Base-by-base conservation (phyloP, 768 basidiomycete species). In the Boletus sp. region DNA sequence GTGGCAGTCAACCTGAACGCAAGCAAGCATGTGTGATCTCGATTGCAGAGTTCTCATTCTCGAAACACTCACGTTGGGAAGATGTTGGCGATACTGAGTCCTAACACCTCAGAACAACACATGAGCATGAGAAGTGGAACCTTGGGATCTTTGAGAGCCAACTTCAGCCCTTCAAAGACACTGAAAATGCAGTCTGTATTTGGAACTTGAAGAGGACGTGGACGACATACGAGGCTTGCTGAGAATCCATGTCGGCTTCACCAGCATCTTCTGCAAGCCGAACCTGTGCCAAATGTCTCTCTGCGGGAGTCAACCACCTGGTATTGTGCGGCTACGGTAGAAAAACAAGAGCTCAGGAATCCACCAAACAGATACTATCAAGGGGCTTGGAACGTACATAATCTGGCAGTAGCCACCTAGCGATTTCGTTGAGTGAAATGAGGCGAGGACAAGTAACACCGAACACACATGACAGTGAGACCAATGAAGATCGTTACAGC, bases 71-170 rank as follows among this genome's bases (percentile, higher is more conserved):
- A 78, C 77, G 79, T 77, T 17, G 78, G 78, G 69, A 80, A 87
- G 72, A 86, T 86, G 60, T 83, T 80, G 41, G 82, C 75, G 62
- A 86, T 86, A 51, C 83, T 83, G 56, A 84, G 67, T 1, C 84
- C 84, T 1, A 85, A 67, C 5, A 84, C 68, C 63, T 84, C 24
- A 24, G 24, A 24, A 24, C 24, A 24, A 24, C 24, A 24, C 24
- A 24, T 24, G 24, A 24, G 24, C 24, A 24, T 24, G 24, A 24
- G 3, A 24, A 24, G 24, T 24, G 24, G 24, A 24, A 24, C 24
- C 24, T 24, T 24, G 24, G 24, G 24, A 24, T 24, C 24, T 24
- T 24, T 24, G 24, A 24, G 24, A 2, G 24, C 24, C 24, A 24
- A 24, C 24, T 24, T 24, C 24, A 24, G 24, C 24, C 24, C 24